Evolutionary conservation across 805 yeast species (phyloP).

Genomic region (Nakazawaea populi): DNA sequence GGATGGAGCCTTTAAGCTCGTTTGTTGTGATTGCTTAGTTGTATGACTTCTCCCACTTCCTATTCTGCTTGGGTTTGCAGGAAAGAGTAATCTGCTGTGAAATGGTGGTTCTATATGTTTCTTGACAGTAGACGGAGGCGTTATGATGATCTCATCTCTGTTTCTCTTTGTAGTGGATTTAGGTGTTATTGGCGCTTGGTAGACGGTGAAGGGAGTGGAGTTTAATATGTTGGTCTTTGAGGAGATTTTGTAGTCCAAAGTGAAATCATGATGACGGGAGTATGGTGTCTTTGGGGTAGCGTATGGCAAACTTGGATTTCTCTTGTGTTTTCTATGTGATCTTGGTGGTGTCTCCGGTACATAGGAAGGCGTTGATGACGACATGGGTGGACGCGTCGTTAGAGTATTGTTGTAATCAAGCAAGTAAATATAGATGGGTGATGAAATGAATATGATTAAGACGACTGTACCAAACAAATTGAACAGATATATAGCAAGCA

Average conservation of each 20-base stretch:
- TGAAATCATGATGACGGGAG: constrained; percentile 3
- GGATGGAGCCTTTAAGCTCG: constrained; percentile 6
- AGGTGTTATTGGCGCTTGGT: constrained; percentile 10
- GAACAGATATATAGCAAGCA: too few species aligned
- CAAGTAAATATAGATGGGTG: neutral
- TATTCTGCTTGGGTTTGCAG: constrained; percentile 8
- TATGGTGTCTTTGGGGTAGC: constrained; percentile 10
- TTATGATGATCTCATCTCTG: neutral
- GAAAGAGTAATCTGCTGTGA: constrained; percentile 7
- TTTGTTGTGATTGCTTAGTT: neutral
- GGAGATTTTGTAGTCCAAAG: constrained; percentile 3
- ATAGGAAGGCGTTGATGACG: constrained; percentile 2
- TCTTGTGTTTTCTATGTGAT: constrained; percentile 7
- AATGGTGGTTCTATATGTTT: neutral
- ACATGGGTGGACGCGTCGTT: neutral
- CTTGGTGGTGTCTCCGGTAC: constrained; percentile 11
- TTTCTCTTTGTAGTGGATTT: constrained; percentile 2
- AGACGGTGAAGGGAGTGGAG: constrained; percentile 7
- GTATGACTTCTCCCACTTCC: constrained; percentile 10
- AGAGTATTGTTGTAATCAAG: neutral
- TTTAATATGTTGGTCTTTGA: constrained; percentile 5
- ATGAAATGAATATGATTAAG: too few species aligned
- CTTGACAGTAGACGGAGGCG: neutral
- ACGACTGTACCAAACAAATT: too few species aligned
- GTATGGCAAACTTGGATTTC: neutral